Evolutionary conservation across 352 stramenopile species (phyloP), one percentile per base, ranked within the genome.

Genomic region (Plasmopara muralis): DNA sequence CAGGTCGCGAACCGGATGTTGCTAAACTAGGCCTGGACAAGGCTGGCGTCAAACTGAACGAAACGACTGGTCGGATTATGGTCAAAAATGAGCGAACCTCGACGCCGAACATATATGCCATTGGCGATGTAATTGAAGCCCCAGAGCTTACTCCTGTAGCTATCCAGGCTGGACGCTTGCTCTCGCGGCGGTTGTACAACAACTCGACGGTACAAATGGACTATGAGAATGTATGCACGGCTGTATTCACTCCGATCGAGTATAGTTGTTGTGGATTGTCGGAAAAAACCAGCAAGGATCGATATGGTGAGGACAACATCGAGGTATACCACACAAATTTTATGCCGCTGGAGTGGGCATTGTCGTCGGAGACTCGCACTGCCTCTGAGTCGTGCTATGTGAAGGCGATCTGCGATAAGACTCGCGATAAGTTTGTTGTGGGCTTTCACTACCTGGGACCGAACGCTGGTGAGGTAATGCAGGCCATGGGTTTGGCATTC

Each of bases 401-500:
- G 51, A 99, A 99, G 77, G 83, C 98, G 31, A 81, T 99, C 52
- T 95, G 85, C 31, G 75, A 97, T 60, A 98, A 94, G 66, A 77
- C 61, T 15, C 68, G 85, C 13, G 70, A 89, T 56, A 78, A 91
- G 38, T 79, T 78, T 41, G 94, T 99, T 5, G 64, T 99, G 48
- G 97, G 97, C 46, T 97, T 99, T 47, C 97, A 99, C 66, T 98
- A 98, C 66, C 60, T 98, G n/a, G 96, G 95, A 33, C 97, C 96
- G 14, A 98, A 99, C 60, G 96, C 96, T 33, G 96, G 97, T 44
- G 97, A 99, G 74, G 82, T 97, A 47, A 96, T 87, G 25, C 90
- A 95, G 58, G 83, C 93, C 34, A 98, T 97, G 60, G 93, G 89
- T 14, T 73, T 97, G 18, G 85, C 92, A 2, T 97, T 99, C 82